Base-by-base conservation (phyloP, 345 rosid species). In the Sisymbrium altissimum region DNA sequence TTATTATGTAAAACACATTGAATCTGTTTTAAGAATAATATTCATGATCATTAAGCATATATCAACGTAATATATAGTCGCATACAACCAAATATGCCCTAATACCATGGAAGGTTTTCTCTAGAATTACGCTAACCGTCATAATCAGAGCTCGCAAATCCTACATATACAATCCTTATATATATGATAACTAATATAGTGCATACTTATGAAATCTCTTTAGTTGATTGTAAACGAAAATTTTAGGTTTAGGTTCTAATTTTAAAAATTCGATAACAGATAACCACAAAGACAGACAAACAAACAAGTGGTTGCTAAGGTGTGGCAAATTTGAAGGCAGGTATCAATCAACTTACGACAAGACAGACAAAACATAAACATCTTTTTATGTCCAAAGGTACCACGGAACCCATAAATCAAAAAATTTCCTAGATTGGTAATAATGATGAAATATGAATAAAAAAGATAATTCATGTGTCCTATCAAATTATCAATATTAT, bases 271-370 rank as follows among this genome's bases (percentile, higher is more conserved):
- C 29, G 6, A 25, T 32, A 36, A 50, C 33, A 58, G 68, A 30
- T 48, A 52, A 35, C 9, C 52, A 68, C 59, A 63, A 60, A 64
- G 21, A 57, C 29, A 77, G 21, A 36, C 10, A 19, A n/a, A 57
- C 27, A 77, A 77, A 40, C 33, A 32, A 77, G 72, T 71, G 64
- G 58, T 64, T 63, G 45, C 66, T 15, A 71, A 65, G 41, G 57
- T 21, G 33, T 12, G 59, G 30, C 73, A 75, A 63, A 55, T 64
- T 38, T 64, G 32, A 58, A 40, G 63, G 48, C 68, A 65, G 72
- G 72, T 65, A 66, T 77, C 76, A 57, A 71, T 71, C 77, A 71
- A 71, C 72, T 71, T 65, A 58, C 18, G 50, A 76, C 58, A 41
- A 30, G 48, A 50, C 25, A 62, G 66, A 68, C 79, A 54, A 23